Percentiles rank a stretch among this genome's conserved stretches.
Evolutionary conservation across 2,329 filamentous ascomycete species (phyloP).

Genomic region (Colletotrichum sp.): DNA sequence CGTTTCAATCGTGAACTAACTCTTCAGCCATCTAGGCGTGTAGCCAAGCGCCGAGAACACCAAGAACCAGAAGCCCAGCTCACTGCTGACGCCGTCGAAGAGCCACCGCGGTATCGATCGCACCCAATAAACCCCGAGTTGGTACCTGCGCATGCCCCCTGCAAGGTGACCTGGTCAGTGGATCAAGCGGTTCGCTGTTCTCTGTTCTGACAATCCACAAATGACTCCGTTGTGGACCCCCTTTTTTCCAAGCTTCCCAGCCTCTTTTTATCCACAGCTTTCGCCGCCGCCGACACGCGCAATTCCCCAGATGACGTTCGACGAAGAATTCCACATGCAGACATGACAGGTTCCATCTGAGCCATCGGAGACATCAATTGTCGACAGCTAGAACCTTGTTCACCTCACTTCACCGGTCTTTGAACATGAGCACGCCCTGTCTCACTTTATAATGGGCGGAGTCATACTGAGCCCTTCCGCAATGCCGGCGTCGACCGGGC

Average conservation of each 20-base stretch:
- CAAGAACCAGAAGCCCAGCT: background rate
- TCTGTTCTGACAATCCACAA: background rate
- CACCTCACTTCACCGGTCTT: background rate
- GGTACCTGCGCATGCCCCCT: background rate
- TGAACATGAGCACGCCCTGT: background rate
- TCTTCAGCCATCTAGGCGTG: background rate
- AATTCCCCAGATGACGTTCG: background rate
- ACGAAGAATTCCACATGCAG: background rate
- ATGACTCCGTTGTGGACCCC: background rate
- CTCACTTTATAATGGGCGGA: background rate
- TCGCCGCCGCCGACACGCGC: background rate
- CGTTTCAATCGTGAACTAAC: background rate
- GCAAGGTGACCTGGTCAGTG: background rate
- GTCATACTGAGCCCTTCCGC: background rate
- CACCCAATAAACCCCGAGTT: background rate
- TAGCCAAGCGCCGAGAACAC: background rate
- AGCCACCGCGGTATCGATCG: background rate
- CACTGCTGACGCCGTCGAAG: background rate
- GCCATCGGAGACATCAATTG: background rate
- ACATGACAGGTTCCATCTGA: background rate
- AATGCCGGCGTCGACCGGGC: background rate
- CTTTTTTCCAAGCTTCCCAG: background rate
- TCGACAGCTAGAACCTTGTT: background rate
- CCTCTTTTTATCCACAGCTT: background rate
- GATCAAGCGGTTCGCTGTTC: background rate